Conservation (phyloP, 768 basidiomycete species). For the Tremella yokohamensis region DNA sequence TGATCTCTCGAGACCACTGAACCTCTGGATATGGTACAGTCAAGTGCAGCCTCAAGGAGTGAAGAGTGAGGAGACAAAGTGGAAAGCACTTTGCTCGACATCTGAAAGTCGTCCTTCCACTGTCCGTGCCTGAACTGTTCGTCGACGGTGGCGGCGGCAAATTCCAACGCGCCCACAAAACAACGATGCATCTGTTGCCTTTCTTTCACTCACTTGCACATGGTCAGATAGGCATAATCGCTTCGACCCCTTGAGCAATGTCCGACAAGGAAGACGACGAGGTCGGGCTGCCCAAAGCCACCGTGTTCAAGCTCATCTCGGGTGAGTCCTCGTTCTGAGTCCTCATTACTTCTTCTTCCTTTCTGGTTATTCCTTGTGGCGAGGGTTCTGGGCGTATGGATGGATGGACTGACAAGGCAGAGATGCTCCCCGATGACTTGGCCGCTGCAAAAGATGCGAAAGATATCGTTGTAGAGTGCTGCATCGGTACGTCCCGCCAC, state of each 20-base stretch:
- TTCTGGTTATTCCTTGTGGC: not conserved
- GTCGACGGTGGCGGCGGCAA: not conserved
- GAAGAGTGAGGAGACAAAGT: conserved; percentile 5
- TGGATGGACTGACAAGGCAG: conserved; percentile 53
- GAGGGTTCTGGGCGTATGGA: conserved; percentile 7
- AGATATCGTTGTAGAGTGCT: conserved; percentile 95
- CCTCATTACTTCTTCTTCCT: not conserved
- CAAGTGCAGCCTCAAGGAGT: not conserved
- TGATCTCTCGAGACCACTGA: not conserved
- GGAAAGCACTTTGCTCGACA: not conserved
- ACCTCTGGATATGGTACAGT: not conserved
- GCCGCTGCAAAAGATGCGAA: conserved; percentile 92
- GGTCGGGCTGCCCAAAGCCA: conserved; percentile 90
- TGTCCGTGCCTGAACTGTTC: not conserved
- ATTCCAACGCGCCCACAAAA: not conserved
- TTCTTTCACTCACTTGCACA: too few relatives aligned
- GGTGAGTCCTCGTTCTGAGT: conserved; percentile 56
- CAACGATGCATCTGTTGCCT: not conserved
- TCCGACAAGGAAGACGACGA: conserved; percentile 96
- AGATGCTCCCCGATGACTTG: conserved; percentile 81
- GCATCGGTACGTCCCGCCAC: conserved; percentile 70
- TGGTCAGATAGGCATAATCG: too few relatives aligned
- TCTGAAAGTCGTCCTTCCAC: not conserved
- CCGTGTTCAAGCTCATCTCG: conserved; percentile 92
- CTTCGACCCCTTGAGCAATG: conserved; percentile 56